phyloP scores from a whole-genome alignment of 768 basidiomycete genomes.

The Fomitopsis pulvina region DNA sequence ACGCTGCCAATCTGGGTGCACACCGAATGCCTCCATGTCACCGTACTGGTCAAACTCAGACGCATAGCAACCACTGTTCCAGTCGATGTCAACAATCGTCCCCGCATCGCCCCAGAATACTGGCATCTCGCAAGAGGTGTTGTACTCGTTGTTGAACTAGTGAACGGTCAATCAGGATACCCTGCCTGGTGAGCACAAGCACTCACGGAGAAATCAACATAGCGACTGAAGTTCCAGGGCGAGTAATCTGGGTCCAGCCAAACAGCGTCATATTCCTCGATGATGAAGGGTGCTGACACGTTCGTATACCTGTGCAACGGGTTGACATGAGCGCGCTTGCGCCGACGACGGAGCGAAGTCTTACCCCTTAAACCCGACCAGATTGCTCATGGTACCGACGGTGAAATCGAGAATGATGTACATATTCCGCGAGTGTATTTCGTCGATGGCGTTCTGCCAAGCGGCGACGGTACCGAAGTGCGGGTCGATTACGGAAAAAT shows the following conservation, averaged over 20 bases:
- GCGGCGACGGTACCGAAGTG: slow-evolving; percentile 85
- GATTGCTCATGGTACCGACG: slow-evolving; percentile 86
- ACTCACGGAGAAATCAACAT: slow-evolving; percentile 74
- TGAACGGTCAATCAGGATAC: neutral
- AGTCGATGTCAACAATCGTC: slow-evolving; percentile 44
- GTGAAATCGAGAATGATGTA: slow-evolving; percentile 93
- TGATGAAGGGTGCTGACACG: slow-evolving; percentile 68
- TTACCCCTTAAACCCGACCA: slow-evolving; percentile 81
- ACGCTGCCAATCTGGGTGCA: slow-evolving; percentile 91
- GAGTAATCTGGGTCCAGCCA: slow-evolving; percentile 73
- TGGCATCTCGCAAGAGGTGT: slow-evolving; percentile 69
- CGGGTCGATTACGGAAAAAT: slow-evolving; percentile 86
- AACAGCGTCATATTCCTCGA: slow-evolving; percentile 63
- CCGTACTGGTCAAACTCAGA: slow-evolving; percentile 95
- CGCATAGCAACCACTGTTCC: slow-evolving; percentile 61
- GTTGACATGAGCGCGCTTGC: slow-evolving; percentile 1
- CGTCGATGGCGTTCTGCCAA: slow-evolving; percentile 71
- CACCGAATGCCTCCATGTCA: slow-evolving; percentile 97
- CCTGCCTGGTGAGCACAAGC: neutral
- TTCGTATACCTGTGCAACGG: slow-evolving; percentile 57
- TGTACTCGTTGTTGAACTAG: slow-evolving; percentile 63
- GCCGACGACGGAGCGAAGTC: slow-evolving; percentile 16
- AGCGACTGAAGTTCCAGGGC: slow-evolving; percentile 84
- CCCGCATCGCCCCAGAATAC: slow-evolving; percentile 79
- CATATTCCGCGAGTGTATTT: slow-evolving; percentile 78